Evolutionary conservation across 805 yeast species (phyloP).

Genomic region (Wickerhamomyces bisporus): DNA sequence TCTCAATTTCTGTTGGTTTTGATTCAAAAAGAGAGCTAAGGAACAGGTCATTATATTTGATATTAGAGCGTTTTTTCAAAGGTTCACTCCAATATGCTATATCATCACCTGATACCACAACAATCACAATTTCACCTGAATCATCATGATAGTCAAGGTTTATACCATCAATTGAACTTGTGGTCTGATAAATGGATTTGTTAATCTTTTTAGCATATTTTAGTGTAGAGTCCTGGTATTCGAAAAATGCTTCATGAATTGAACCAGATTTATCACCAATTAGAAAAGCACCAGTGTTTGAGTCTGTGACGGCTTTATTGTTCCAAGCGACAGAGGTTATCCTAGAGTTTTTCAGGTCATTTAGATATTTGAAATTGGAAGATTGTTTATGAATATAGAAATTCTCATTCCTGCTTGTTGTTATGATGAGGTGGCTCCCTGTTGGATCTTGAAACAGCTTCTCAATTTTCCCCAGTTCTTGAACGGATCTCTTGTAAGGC

Average conservation of each 20-base stretch:
- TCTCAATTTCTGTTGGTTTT: conserved; percentile 31
- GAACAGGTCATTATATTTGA: conserved; percentile 18
- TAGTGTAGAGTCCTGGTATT: conserved; percentile 30
- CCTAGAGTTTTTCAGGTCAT: conserved; percentile 41
- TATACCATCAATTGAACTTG: conserved; percentile 24
- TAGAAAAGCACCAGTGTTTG: conserved; percentile 41
- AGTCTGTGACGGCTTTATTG: conserved; percentile 29
- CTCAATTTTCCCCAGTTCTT: conserved; percentile 26
- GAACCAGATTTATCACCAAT: conserved; percentile 45
- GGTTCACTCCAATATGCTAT: conserved; percentile 23
- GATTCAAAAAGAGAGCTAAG: conserved; percentile 16
- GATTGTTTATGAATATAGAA: conserved; percentile 41
- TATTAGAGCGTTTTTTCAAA: conserved; percentile 13
- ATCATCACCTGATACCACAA: conserved; percentile 27
- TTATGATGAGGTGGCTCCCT: conserved; percentile 47
- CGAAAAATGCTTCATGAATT: conserved; percentile 42
- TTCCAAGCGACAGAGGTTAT: conserved; percentile 39
- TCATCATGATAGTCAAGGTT: conserved; percentile 10
- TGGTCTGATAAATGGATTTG: conserved; percentile 29
- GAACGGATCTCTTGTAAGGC: conserved; percentile 24
- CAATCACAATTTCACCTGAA: conserved; percentile 9
- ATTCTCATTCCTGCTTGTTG: conserved; percentile 41
- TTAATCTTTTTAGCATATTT: conserved; percentile 40
- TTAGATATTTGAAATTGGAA: conserved; percentile 35
- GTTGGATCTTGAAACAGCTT: conserved; percentile 43